Percentiles rank a stretch among this genome's conserved stretches.
These are phyloP conservation scores for Arabidopsis lyrata DNA, from an alignment of 441 rosid species.

Conservation along the genomic window DNA sequence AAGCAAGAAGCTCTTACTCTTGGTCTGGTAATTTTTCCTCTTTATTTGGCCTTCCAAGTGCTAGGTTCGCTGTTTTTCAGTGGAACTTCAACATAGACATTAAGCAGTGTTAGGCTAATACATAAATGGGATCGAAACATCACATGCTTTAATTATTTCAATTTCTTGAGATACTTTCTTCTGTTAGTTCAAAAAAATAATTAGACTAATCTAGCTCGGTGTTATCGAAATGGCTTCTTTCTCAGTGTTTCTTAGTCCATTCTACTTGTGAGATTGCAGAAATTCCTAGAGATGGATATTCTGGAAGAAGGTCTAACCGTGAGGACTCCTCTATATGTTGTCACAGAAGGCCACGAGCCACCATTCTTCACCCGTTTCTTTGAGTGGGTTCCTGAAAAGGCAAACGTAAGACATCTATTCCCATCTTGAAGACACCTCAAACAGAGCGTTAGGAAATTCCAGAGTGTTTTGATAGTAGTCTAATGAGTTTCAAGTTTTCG, in stretches of 20 bases:
- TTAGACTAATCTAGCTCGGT: background rate
- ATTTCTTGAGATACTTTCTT: background rate
- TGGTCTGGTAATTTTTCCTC: constrained; percentile 62
- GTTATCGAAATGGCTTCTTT: background rate
- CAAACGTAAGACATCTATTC: constrained; percentile 63
- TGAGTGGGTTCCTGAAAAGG: constrained; percentile 76
- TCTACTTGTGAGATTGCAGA: constrained; percentile 56
- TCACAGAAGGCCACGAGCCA: constrained; percentile 84
- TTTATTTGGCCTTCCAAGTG: constrained; percentile 4
- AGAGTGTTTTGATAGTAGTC: constrained; percentile 8
- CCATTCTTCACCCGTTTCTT: constrained; percentile 81
- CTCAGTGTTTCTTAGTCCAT: constrained; percentile 5
- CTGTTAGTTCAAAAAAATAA: background rate
- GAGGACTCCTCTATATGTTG: constrained; percentile 71
- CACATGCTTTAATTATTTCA: background rate
- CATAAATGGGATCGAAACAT: background rate
- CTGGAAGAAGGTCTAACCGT: constrained; percentile 59
- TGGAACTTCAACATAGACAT: background rate
- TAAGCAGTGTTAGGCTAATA: constrained; percentile 11
- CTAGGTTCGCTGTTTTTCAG: background rate
- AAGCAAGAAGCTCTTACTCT: constrained; percentile 65
- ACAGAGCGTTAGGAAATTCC: background rate
- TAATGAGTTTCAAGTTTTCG: background rate
- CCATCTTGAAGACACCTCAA: constrained; percentile 6
- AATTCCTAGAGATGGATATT: constrained; percentile 69